These are phyloP conservation scores for Epichloe sibirici DNA, from an alignment of 2,329 filamentous ascomycete genomes.

Conservation along the genomic window DNA sequence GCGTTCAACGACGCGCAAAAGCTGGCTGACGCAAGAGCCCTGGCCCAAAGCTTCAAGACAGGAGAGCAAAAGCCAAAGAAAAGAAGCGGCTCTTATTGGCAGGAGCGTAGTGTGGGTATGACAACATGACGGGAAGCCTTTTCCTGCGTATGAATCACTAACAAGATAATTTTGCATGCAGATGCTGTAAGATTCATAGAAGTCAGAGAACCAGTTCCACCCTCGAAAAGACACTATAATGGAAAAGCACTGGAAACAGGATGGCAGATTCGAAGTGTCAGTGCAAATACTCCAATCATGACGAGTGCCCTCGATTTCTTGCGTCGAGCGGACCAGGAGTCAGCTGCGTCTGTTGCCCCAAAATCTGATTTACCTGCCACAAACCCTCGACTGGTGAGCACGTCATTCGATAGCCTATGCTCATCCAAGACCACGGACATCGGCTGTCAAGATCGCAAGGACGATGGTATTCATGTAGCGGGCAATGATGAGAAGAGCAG, in stretches of 20 bases:
- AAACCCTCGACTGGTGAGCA: background rate
- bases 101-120: background rate
- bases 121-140: background rate
- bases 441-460: background rate
- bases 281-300: background rate
- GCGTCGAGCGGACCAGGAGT: background rate
- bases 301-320: constrained; percentile 4
- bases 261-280: background rate
- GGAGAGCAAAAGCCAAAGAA: constrained; percentile 1
- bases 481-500: background rate
- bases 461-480: background rate
- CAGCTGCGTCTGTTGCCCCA: background rate
- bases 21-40: constrained; percentile 16
- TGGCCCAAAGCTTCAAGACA: constrained; percentile 16
- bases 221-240: constrained; percentile 1
- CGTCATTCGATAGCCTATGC: background rate
- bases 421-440: background rate
- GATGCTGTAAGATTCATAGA: background rate
- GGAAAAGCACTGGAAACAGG: background rate
- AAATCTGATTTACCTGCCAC: background rate
- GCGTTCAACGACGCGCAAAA: constrained; percentile 15
- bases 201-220: background rate
- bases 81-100: background rate
- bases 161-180: background rate
- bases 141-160: background rate